Conservation (phyloP, 139 green algal genomes). For the Nannochloris sp. region DNA sequence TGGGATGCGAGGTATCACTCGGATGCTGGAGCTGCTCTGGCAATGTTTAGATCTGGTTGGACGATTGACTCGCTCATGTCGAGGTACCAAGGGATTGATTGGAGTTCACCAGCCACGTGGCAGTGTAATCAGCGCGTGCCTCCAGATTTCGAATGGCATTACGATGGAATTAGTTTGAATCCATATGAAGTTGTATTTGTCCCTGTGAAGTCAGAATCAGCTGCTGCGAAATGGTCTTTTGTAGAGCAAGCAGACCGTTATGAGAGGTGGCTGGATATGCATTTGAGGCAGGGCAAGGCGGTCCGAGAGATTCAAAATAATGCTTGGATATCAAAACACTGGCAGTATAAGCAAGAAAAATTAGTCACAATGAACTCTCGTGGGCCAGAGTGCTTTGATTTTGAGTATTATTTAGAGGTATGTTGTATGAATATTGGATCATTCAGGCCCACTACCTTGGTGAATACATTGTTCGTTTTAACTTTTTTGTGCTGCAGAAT, state of each 20-base stretch:
- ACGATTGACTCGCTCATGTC: slow-evolving; percentile 34
- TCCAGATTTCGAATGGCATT: slow-evolving; percentile 18
- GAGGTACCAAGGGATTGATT: slow-evolving; percentile 39
- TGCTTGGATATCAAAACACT: slow-evolving; percentile 16
- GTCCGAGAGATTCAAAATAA: slow-evolving; percentile 21
- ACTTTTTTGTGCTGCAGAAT: slow-evolving; percentile 9
- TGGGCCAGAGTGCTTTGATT: slow-evolving; percentile 41
- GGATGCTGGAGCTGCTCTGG: slow-evolving; percentile 23
- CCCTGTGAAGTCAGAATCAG: slow-evolving; percentile 11
- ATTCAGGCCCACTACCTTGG: neutral
- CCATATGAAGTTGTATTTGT: slow-evolving; percentile 40
- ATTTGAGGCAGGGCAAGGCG: neutral
- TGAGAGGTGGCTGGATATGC: slow-evolving; percentile 13
- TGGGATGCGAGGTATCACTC: slow-evolving; percentile 26
- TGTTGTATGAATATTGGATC: neutral
- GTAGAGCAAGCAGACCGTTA: slow-evolving; percentile 24
- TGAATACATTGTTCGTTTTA: neutral
- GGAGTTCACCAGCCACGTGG: slow-evolving; percentile 26
- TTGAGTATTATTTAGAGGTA: slow-evolving; percentile 31
- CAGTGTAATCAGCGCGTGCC: slow-evolving; percentile 21
- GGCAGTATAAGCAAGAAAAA: slow-evolving; percentile 12
- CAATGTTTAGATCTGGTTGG: slow-evolving; percentile 25
- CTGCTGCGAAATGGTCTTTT: slow-evolving; percentile 12
- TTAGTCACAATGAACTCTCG: slow-evolving; percentile 26
- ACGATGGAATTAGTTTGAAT: slow-evolving; percentile 26